Evolutionary conservation across 2,329 filamentous ascomycete genomes (phyloP), one percentile per base, ranked within the genome.

Genomic region (Scleromitrula shiraiana): DNA sequence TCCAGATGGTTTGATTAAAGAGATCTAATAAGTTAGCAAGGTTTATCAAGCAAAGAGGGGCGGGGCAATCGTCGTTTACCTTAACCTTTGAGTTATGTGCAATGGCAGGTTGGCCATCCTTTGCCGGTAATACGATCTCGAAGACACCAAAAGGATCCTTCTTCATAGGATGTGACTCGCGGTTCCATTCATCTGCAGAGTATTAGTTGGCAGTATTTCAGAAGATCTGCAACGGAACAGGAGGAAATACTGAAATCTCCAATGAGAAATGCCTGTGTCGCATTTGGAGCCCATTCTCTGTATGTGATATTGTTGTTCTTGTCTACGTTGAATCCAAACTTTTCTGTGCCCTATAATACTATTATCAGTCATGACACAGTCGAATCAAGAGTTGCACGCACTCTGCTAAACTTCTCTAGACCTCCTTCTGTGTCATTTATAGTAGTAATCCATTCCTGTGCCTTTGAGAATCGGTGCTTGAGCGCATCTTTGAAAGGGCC

Each of bases 31-130:
- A 23, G 38, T 57, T 41, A 60, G 53, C 47, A 49, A 50, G 23
- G 29, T n/a, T 33, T 23, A 32, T 14, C 7, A 38, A 6, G n/a
- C 9, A 33, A 7, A 2, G 27, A 27, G 41, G 8, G 7, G 5
- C 7, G 23, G 12, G 50, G 9, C 2, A 24, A 23, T n/a, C n/a
- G n/a, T n/a, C n/a, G n/a, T 46, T 37, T 64, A 90, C 91, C 83
- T 98, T 98, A 69, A 98, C 70, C 70, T 96, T 98, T 59, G 89
- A 94, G 58, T 95, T 88, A 70, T 98, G 93, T 41, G 84, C 77
- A 61, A 98, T 95, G 4, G 82, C 83, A 37, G 88, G 76, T 53
- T 85, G 70, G 27, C 90, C 89, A 62, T 88, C 69, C 50, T 77
- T 78, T 39, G 85, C 79, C 9, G 87, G 85, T 7, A 98, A 59